Conservation (phyloP, 306 rosid species). For the Sophora flavescens region DNA sequence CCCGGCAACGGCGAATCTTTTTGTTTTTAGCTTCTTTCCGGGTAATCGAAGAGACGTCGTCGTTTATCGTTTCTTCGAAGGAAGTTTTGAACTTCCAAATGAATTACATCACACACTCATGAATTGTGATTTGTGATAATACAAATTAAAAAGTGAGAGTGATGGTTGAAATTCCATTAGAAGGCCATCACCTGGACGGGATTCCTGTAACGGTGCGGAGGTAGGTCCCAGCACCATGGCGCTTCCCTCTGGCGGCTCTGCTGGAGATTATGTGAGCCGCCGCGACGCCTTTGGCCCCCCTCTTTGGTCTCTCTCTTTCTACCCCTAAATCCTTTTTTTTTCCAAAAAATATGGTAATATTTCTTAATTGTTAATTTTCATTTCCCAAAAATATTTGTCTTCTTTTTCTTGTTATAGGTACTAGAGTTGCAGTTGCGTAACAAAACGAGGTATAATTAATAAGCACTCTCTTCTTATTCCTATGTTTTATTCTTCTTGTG, state of each 20-base stretch:
- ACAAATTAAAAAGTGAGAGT: too few relatives aligned
- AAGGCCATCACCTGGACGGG: slow-evolving; percentile 38
- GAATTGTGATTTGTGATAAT: not conserved
- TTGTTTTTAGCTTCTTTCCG: not conserved
- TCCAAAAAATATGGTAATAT: too few relatives aligned
- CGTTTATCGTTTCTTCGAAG: too few relatives aligned
- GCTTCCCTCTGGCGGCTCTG: too few relatives aligned
- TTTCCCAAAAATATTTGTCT: too few relatives aligned
- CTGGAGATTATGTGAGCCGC: too few relatives aligned
- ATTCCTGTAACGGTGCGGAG: slow-evolving; percentile 50
- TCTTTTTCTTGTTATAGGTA: slow-evolving; percentile 55
- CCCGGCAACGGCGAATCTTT: slow-evolving; percentile 45
- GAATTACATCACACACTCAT: not conserved
- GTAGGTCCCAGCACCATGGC: slow-evolving; percentile 58
- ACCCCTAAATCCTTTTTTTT: too few relatives aligned
- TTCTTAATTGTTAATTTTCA: too few relatives aligned
- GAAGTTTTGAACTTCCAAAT: not conserved
- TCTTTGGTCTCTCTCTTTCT: too few relatives aligned
- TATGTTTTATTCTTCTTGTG: not conserved
- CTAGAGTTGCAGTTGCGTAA: slow-evolving; percentile 54
- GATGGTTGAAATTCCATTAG: not conserved
- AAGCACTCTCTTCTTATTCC: not conserved
- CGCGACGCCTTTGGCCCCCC: too few relatives aligned
- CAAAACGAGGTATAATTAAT: slow-evolving; percentile 63
- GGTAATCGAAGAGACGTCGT: too few relatives aligned